Evolutionary conservation across 495 filamentous ascomycete species (phyloP).

Genomic region (Lophiostoma macrostomum): DNA sequence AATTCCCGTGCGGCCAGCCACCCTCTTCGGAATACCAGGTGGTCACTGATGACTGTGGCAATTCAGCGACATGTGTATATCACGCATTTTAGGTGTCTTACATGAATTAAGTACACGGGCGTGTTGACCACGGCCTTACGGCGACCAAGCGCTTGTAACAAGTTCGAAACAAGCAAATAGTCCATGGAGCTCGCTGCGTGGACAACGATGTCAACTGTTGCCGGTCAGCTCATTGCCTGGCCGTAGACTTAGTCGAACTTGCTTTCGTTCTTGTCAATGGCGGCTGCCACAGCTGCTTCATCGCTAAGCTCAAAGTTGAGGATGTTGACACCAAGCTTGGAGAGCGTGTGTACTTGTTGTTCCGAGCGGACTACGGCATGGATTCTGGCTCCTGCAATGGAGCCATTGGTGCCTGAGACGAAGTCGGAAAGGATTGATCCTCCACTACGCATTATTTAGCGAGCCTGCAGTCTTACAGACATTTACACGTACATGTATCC

Average conservation of each 20-base stretch:
- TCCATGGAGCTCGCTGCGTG: conserved; percentile 21
- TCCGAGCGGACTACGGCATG: conserved; percentile 21
- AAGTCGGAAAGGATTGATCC: conserved; percentile 22
- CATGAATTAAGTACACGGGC: conserved; percentile 40
- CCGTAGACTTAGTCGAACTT: not conserved
- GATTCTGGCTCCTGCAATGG: not conserved
- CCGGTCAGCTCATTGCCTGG: not conserved
- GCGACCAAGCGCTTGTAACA: conserved; percentile 35
- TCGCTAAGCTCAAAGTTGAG: conserved; percentile 16
- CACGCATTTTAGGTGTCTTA: too few relatives aligned
- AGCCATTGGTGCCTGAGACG: not conserved
- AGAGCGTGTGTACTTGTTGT: conserved; percentile 21
- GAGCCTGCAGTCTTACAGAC: not conserved
- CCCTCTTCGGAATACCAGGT: conserved; percentile 34
- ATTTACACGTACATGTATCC: conserved; percentile 16
- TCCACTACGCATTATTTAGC: conserved; percentile 6
- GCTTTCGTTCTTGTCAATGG: conserved; percentile 8
- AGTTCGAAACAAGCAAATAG: not conserved
- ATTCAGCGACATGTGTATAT: not conserved
- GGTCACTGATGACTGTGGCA: conserved; percentile 34
- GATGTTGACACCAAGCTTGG: conserved; percentile 17
- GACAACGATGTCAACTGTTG: conserved; percentile 17
- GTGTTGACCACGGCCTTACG: conserved; percentile 30
- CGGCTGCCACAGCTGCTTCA: conserved; percentile 9
- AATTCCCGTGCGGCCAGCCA: conserved; percentile 38